Conservation (phyloP, 768 basidiomycete species). For the Lactarius psammicola region DNA sequence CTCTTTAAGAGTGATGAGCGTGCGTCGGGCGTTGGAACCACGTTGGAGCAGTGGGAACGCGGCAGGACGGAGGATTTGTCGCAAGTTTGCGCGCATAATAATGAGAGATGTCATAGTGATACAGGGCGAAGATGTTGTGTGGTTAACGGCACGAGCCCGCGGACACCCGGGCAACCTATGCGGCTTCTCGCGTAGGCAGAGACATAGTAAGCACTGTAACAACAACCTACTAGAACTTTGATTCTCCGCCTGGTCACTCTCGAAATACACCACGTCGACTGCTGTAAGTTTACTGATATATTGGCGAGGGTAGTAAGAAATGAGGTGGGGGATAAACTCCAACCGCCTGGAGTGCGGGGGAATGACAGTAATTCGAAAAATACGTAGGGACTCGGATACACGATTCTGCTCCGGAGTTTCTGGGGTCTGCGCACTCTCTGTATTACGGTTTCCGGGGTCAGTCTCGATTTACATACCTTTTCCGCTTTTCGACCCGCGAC, state of each 20-base stretch:
- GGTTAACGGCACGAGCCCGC: background rate
- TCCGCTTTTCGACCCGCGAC: background rate
- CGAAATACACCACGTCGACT: background rate
- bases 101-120: background rate
- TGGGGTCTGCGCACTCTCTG: background rate
- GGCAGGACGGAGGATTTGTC: slow-evolving; percentile 1
- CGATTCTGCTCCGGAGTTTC: background rate
- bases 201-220: too few relatives aligned
- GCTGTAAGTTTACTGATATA: background rate
- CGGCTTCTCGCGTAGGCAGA: background rate
- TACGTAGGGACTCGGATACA: too few relatives aligned
- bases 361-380: too few relatives aligned
- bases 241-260: background rate
- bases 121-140: too few relatives aligned
- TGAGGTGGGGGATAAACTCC: too few relatives aligned
- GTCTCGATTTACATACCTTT: background rate
- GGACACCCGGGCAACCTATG: too few relatives aligned
- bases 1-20: slow-evolving; percentile 23
- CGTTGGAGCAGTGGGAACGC: background rate
- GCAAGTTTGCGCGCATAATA: background rate
- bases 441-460: background rate
- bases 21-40: slow-evolving; percentile 7
- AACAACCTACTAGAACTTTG: background rate
- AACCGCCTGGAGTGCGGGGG: background rate
- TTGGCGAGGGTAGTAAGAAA: background rate